Conservation (phyloP, 192 early-diverging fungal genomes). For the Endogone sp. region DNA sequence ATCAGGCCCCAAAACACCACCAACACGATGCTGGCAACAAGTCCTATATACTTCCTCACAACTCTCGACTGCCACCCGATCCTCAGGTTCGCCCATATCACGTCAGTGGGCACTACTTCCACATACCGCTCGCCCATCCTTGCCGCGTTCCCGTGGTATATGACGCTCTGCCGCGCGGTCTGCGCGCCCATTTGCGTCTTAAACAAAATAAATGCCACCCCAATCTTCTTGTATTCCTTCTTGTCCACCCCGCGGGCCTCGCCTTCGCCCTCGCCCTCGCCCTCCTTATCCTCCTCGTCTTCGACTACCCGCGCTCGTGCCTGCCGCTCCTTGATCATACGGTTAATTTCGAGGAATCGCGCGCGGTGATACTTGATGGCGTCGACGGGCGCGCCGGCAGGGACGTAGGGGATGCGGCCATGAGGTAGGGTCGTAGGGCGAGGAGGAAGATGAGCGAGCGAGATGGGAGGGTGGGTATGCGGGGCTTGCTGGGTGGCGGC, state of each 20-base stretch:
- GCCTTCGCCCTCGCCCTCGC: conserved; percentile 8
- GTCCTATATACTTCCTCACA: neutral
- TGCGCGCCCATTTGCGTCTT: conserved; percentile 71
- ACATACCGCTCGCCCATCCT: conserved; percentile 59
- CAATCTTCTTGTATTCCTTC: conserved; percentile 27
- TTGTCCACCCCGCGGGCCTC: conserved; percentile 4
- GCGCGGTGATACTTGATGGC: conserved; percentile 44
- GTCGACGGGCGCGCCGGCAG: conserved; percentile 41
- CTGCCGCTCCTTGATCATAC: conserved; percentile 35
- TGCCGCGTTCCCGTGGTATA: conserved; percentile 52
- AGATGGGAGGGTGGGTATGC: neutral
- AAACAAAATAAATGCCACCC: conserved; percentile 84
- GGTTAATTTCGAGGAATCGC: conserved; percentile 40
- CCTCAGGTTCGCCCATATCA: conserved; percentile 81
- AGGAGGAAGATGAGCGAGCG: neutral
- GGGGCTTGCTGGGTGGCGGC: too few species aligned
- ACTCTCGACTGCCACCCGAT: conserved; percentile 7
- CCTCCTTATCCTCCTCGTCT: neutral
- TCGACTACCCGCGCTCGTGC: neutral
- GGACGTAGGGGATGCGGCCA: neutral
- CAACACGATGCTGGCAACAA: neutral
- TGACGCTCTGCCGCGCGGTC: conserved; percentile 63
- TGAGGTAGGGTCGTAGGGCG: neutral
- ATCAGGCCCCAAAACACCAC: neutral
- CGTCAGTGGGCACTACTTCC: conserved; percentile 65